Base-by-base conservation (phyloP, 768 basidiomycete genomes). In the Leccinum uliginosum region DNA sequence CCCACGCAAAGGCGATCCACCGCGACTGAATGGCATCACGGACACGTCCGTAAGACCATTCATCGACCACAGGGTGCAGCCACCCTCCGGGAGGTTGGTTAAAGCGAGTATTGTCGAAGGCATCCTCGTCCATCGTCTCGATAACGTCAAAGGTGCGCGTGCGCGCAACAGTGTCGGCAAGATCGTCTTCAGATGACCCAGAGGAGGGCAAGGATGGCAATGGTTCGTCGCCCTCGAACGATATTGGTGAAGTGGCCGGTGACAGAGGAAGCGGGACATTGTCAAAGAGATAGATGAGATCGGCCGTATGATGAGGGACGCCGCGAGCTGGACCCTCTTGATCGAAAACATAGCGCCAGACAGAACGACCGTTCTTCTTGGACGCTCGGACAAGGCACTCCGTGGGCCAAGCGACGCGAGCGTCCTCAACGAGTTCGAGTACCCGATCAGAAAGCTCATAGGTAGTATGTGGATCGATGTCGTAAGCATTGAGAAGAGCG, bases 331-430 rank as follows among this genome's bases (percentile, higher is more conserved):
- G 86, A 1, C 85, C 82, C 63, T 89, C 89, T 72, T 91, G 89
- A 70, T 91, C 89, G 66, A 91, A 91, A 17, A 89, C 83, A 62
- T 88, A 91, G 56, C 89, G 79, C 84, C 84, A 91, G 6, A 89
- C 87, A n/a, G 80, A 80, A 40, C 74, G 75, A 1, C 83, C 86
- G 14, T 78, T 77, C 17, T 70, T 74, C 53, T 77, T 77, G 2
- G 81, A 78, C 53, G 76, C 77, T 51, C 78, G 73, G 3, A 79
- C 80, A 34, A 86, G 73, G 59, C 84, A 82, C 24, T 91, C 84
- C 1, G 84, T 86, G 10, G 87, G 87, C 87, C 87, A 91, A 14
- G 86, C 85, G 32, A 91, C 77, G 24, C 85, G 82, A 11, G 86
- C 79, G 59, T 91, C 89, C 61, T 85, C 84, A 45, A 91, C 81